Evolutionary conservation across 2,329 filamentous ascomycete genomes (phyloP), one percentile per base, ranked within the genome.

Genomic region (Claviceps capensis): DNA sequence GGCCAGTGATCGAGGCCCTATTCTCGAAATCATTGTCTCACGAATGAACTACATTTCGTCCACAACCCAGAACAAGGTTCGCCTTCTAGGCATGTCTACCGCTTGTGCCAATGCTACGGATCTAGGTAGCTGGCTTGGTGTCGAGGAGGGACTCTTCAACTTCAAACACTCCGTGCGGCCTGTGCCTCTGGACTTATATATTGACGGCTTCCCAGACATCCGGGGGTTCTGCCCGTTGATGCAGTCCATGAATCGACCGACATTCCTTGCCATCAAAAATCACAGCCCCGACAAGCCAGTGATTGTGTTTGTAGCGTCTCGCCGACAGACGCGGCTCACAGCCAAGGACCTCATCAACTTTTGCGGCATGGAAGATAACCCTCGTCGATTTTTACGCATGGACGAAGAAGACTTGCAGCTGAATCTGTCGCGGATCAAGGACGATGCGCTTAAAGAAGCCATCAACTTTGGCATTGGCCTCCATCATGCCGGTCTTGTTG

Each of bases 11-110:
- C 85, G 93, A 68, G 93, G 91, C 22, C 94, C 94, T 1, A 98
- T 98, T 77, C 74, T 98, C 48, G 93, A 98, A 69, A 98, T 98
- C 60, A 98, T 98, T 57, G 94, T 85, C 14, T 84, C 81, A 38
- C 79, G 85, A 60, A 97, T 98, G 94, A 98, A 98, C 66, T 98
- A 97, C 66, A 98, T 98, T 61, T 93, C 91, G 1, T 87, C 90
- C 2, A 89, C 95, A 55, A 95, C 88, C 42, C 89, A 95, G 62
- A 88, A 84, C 49, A 81, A 88, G 0, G 91, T 98, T 22, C 81
- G 93, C 4, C 74, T 98, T 5, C 77, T 98, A 56, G 93, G 93
- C n/a, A 98, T 98, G 94, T 98, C 93, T 2, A 98, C 93, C 17
- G 94, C 93, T 9, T 97, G 91, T 61, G 93, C 93, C 14, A 98